Conservation (phyloP, 1,284 basidiomycete genomes). For the Sporisorium exsertum region DNA sequence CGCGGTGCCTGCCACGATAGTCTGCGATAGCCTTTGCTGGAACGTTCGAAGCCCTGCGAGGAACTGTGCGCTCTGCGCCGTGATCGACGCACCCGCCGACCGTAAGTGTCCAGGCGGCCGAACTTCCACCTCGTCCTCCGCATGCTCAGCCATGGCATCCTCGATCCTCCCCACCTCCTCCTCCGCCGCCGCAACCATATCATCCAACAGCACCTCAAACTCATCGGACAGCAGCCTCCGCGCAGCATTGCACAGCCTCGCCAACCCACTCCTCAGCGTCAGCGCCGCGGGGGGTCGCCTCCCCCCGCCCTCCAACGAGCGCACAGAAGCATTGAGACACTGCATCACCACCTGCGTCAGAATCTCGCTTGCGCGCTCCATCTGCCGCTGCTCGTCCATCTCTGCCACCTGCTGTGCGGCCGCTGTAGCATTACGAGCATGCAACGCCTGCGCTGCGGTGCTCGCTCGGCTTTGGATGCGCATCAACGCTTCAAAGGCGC, state of each 20-base stretch:
- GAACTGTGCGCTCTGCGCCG: constrained; percentile 28
- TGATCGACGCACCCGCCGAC: constrained; percentile 16
- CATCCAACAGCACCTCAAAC: constrained; percentile 46
- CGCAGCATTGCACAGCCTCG: constrained; percentile 41
- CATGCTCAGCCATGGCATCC: constrained; percentile 9
- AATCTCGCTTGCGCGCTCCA: constrained; percentile 38
- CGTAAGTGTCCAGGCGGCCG: constrained; percentile 9
- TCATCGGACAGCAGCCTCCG: constrained; percentile 36
- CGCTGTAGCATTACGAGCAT: constrained; percentile 10
- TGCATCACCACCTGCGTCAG: constrained; percentile 46
- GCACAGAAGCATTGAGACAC: constrained; percentile 39
- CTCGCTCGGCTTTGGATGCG: constrained; percentile 33
- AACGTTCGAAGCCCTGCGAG: constrained; percentile 40
- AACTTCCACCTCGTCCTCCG: not conserved
- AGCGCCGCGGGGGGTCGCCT: constrained; percentile 17
- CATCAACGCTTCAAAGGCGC: constrained; percentile 36
- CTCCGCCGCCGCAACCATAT: constrained; percentile 40
- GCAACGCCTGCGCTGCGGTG: constrained; percentile 37
- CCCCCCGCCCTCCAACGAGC: constrained; percentile 20
- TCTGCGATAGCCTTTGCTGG: constrained; percentile 41
- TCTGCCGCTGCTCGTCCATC: constrained; percentile 43
- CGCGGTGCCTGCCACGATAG: constrained; percentile 27
- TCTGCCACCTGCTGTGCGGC: constrained; percentile 35
- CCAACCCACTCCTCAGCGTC: constrained; percentile 31
- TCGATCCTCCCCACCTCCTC: constrained; percentile 33